These are phyloP conservation scores for Vigna trinervia DNA, from an alignment of 306 rosid species.

Conservation along the genomic window DNA sequence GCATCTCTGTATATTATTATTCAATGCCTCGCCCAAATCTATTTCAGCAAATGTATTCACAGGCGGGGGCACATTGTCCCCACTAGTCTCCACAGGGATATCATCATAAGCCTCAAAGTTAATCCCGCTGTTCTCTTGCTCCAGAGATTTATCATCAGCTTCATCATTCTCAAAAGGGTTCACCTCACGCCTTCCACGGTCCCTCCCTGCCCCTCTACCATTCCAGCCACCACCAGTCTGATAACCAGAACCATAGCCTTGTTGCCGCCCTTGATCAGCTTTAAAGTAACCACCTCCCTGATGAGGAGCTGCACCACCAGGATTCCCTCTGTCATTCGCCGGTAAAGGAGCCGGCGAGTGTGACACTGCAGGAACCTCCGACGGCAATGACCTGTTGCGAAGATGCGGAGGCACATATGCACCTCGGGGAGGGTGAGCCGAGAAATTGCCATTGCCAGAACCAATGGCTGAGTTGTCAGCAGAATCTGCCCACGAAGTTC, in stretches of 20 bases:
- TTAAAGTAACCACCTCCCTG: constrained; percentile 53
- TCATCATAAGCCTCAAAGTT: constrained; percentile 89
- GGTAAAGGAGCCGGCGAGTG: constrained; percentile 35
- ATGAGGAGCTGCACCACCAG: constrained; percentile 49
- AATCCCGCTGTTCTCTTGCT: constrained; percentile 67
- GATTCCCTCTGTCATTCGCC: constrained; percentile 45
- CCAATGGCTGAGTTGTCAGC: constrained; percentile 60
- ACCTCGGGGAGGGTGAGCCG: constrained; percentile 50
- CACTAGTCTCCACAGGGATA: constrained; percentile 86
- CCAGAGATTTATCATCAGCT: constrained; percentile 37
- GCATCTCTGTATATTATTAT: constrained; percentile 73
- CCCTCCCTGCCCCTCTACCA: constrained; percentile 61
- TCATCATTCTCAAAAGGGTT: constrained; percentile 74
- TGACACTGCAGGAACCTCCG: constrained; percentile 48
- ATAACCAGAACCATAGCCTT: constrained; percentile 48
- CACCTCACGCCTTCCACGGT: constrained; percentile 70
- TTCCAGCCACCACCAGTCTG: constrained; percentile 60
- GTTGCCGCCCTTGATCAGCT: constrained; percentile 53
- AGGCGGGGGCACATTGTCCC: constrained; percentile 74
- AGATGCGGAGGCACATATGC: constrained; percentile 86
- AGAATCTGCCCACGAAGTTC: constrained; percentile 77
- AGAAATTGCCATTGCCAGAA: constrained; percentile 47
- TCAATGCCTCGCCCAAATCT: constrained; percentile 76
- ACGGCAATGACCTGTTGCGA: constrained; percentile 59
- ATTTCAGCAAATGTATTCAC: constrained; percentile 78